Evolutionary conservation across 2,329 filamentous ascomycete genomes (phyloP), one percentile per base, ranked within the genome.

Genomic region (Sphaceloma murrayae): DNA sequence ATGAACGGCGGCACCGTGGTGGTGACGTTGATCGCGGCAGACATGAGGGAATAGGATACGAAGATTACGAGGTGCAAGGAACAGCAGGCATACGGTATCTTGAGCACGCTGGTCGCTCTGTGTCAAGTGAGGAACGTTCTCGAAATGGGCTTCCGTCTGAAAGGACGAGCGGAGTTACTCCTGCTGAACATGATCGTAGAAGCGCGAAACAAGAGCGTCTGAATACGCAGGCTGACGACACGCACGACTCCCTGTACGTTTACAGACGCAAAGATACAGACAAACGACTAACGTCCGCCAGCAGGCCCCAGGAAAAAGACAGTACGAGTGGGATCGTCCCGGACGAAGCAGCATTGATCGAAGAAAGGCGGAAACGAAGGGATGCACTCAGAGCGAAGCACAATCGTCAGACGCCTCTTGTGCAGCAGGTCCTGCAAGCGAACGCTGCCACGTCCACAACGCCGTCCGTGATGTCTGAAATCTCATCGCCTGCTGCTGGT

Each of bases 361-460:
- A 93, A 62, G 80, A 86, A 56, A 82, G 88, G 45, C 82, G 87
- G 19, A 86, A 82, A 58, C 78, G 83, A 47, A 80, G 88, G 52
- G 85, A 91, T 65, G 85, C 85, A 51, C 82, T 94, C 51, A 76
- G 86, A 58, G 82, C 85, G 60, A 93, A 87, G 67, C 82, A 86
- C 56, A 68, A 63, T 52, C 79, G 81, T 55, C 75, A 46, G 30
- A 44, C 44, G 9, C 40, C 48, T 17, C 44, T 48, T 19, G 44
- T 50, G 6, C 46, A 49, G n/a, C 43, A 50, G 29, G 46, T 38
- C 11, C 33, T 48, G 14, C 38, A 46, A n/a, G 34, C 34, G 3
- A 40, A 48, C 17, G 22, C 42, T 9, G 24, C 42, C 6, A 22
- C n/a, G n/a, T n/a, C n/a, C 13, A 32, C 39, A 9, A 24, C 34